Evolutionary conservation across 2,329 filamentous ascomycete species (phyloP).

Genomic region (Coniochaeta sp.): DNA sequence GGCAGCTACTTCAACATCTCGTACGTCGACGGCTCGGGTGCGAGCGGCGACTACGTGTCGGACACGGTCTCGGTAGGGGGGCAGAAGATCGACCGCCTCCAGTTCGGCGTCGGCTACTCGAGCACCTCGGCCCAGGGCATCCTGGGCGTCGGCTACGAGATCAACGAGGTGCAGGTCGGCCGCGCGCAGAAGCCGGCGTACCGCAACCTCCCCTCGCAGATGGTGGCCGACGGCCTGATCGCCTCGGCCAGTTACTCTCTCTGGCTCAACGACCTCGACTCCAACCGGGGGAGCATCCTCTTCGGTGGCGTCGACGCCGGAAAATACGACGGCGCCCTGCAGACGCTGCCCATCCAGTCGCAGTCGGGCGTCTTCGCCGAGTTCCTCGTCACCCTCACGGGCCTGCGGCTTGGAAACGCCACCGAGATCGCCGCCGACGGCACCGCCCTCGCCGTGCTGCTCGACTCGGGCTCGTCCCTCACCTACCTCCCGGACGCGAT

Average conservation of each 20-base stretch:
- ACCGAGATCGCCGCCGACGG: constrained; percentile 31
- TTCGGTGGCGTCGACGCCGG: constrained; percentile 69
- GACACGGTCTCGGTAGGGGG: constrained; percentile 61
- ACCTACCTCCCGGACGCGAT: constrained; percentile 58
- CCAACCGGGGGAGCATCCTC: constrained; percentile 59
- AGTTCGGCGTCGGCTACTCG: constrained; percentile 67
- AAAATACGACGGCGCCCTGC: constrained; percentile 54
- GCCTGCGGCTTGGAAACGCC: constrained; percentile 40
- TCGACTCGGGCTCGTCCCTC: constrained; percentile 64
- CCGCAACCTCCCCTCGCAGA: constrained; percentile 59
- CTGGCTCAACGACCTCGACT: constrained; percentile 66
- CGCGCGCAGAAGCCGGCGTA: constrained; percentile 49
- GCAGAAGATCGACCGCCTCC: constrained; percentile 45
- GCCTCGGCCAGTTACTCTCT: constrained; percentile 64
- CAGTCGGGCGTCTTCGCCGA: constrained; percentile 45
- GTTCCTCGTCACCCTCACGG: constrained; percentile 64
- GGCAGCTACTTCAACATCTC: constrained; percentile 77
- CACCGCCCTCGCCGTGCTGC: constrained; percentile 51
- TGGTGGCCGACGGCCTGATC: constrained; percentile 55
- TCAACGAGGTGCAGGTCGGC: constrained; percentile 69
- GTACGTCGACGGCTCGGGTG: constrained; percentile 76
- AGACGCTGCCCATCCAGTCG: constrained; percentile 60
- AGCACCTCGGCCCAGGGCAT: constrained; percentile 62
- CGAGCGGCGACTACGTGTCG: constrained; percentile 70
- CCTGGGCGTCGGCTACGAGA: constrained; percentile 73